phyloP scores from a whole-genome alignment of 2,329 filamentous ascomycete species.

The Colletotrichum horii region DNA sequence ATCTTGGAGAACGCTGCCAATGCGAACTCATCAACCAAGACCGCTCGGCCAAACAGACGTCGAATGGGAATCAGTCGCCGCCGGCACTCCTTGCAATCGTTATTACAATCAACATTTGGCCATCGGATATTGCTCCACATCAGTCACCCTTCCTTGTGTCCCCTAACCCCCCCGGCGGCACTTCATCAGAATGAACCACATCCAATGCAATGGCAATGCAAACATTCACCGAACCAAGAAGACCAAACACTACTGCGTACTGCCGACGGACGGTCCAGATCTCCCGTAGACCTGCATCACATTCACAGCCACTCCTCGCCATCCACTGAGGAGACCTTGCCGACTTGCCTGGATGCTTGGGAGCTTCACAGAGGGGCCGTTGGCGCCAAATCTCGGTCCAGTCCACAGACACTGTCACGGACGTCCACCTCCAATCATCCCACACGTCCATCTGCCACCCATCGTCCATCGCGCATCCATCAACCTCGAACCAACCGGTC shows the following conservation, averaged over 20 bases:
- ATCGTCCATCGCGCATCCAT: neutral
- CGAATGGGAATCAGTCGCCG: neutral
- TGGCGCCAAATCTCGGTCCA: neutral
- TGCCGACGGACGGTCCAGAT: neutral
- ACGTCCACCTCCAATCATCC: neutral
- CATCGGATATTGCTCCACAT: neutral
- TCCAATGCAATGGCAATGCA: neutral
- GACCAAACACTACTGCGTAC: neutral
- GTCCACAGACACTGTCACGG: neutral
- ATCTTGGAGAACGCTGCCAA: neutral
- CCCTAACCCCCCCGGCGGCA: neutral
- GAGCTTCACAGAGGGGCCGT: neutral
- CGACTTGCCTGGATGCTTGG: neutral
- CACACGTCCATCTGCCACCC: neutral
- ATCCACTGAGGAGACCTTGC: neutral
- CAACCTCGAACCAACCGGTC: neutral
- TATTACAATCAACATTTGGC: slow-evolving; percentile 8
- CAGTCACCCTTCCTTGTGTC: neutral
- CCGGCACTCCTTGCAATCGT: neutral
- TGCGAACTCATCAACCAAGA: neutral
- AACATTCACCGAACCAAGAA: neutral
- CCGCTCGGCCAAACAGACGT: neutral
- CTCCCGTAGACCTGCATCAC: neutral
- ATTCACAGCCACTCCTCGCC: neutral
- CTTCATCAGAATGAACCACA: slow-evolving; percentile 6